Evolutionary conservation across 2,329 filamentous ascomycete species (phyloP), one percentile per base, ranked within the genome.

Genomic region (Ilyonectria robusta): DNA sequence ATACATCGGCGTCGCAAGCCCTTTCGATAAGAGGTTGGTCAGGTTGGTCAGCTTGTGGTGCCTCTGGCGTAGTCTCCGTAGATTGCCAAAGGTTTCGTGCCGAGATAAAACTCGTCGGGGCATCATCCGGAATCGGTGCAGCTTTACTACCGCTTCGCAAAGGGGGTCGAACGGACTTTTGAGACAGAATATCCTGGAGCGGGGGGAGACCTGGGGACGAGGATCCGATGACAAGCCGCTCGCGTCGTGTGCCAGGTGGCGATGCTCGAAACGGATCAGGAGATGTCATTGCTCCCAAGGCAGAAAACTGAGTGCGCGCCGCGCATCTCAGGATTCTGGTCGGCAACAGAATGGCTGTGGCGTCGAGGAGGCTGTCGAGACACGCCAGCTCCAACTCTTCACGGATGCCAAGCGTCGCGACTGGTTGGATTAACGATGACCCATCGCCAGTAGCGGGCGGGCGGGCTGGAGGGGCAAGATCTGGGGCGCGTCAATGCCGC

Each of bases 121-220:
- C 80, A 71, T 81, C 73, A 17, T 77, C 68, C 5, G 84, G 79
- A 40, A 84, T 80, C 4, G 81, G 71, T 1, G 78, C 70, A 3
- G 79, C 78, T 66, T 79, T 78, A 67, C 76, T 83, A 6, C 81
- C 83, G 46, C 76, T 82, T 46, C 75, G 75, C 10, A 83, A 66
- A 1, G 79, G 47, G 3, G 81, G 72, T 11, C 72, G 79, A 29
- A 72, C 80, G 11, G 73, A 69, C 26, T 67, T 69, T 47, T 82
- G 84, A 3, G 81, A 78, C 1, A 86, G 70, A 10, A 90, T 75
- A 3, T 89, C 83, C 42, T 81, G 80, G 0, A 89, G 77, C 0
- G 87, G 83, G 3, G 88, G 88, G 0, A 90, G 77, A n/a, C 82
- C 82, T n/a, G 87, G 87, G 5, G 87, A 89, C 0, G 87, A 88